Evolutionary conservation across 192 early-diverging fungal species (phyloP), one percentile per base, ranked within the genome.

Genomic region (Haplosporangium gracile): DNA sequence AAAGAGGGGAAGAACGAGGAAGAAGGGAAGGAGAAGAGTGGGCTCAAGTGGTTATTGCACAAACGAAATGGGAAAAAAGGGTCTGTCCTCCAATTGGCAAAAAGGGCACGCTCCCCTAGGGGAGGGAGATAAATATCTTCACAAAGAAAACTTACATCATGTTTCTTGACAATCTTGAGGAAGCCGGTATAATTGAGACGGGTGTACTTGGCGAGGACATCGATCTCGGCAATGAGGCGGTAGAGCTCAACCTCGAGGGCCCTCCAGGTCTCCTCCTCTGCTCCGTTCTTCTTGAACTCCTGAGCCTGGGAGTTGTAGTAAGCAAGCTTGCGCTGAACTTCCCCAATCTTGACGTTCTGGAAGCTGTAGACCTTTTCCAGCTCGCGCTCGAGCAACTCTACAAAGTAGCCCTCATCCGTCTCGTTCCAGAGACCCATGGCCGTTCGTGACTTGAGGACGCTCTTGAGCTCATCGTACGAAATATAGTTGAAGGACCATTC

Each of bases 141-240:
- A 11, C 3, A 15, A n/a, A 32, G 29, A 65, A 15, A 70, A 42
- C 83, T 81, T 81, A 86, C 84, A 91, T 99, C 98, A 86, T 99
- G 98, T 89, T 99, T 99, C 90, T 99, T 99, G 85, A 99, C 92
- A 85, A 99, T 98, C 91, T 98, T 95, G 60, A 95, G 90, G 74
- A 97, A 95, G 10, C 94, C 96, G n/a, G 96, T 95, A 81, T 95
- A 97, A 90, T 97, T 97, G 74, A 97, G 90, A 13, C 95, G 92
- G 2, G 93, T 92, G 77, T 92, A 97, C 82, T 93, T 94, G 47
- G 95, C 92, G 34, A 97, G 82, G 76, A 95, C 93, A 81, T 96
- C 95, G 38, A 96, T 92, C 72, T 95, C 96, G 78, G 92, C 91
- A 36, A 95, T 93, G 73, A 97, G 94, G 16, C 88, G 83, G 81